Evolutionary conservation across 441 rosid genomes (phyloP).

Genomic region (Gossypium davidsonii): DNA sequence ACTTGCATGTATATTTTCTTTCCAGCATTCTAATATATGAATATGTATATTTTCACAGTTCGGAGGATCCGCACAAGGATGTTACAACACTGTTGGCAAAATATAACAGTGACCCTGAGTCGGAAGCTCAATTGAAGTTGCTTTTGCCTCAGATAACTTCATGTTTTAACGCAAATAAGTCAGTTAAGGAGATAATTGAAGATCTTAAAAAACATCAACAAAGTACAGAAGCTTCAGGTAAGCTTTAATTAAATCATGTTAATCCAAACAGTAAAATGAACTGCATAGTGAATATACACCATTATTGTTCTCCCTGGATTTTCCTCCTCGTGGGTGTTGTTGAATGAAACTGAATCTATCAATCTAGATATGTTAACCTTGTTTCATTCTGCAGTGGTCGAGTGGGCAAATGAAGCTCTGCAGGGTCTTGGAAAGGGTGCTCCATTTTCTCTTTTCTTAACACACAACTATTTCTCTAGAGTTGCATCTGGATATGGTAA

Average conservation of each 20-base stretch:
- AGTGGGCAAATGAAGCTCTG: conserved; percentile 77
- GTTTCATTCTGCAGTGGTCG: conserved; percentile 36
- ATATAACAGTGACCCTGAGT: conserved; percentile 52
- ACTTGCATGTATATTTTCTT: neutral
- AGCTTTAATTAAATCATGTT: conserved; percentile 11
- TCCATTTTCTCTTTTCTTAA: conserved; percentile 75
- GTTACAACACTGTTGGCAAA: conserved; percentile 48
- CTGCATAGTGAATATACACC: neutral
- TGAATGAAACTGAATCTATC: neutral
- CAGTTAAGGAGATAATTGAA: conserved; percentile 60
- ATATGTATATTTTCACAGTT: conserved; percentile 35
- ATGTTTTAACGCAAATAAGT: conserved; percentile 52
- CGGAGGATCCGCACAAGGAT: conserved; percentile 59
- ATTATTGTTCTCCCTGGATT: neutral
- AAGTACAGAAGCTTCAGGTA: conserved; percentile 65
- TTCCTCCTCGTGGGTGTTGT: neutral
- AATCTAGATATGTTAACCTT: neutral
- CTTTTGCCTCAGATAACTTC: conserved; percentile 69
- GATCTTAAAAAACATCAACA: conserved; percentile 58
- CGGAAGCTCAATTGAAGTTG: conserved; percentile 57
- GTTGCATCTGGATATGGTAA: conserved; percentile 62
- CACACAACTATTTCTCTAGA: conserved; percentile 55
- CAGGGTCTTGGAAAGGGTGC: conserved; percentile 75
- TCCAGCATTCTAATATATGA: neutral
- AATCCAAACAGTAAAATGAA: neutral